Base-by-base conservation (phyloP, 306 rosid species). In the Rubus idaeus region DNA sequence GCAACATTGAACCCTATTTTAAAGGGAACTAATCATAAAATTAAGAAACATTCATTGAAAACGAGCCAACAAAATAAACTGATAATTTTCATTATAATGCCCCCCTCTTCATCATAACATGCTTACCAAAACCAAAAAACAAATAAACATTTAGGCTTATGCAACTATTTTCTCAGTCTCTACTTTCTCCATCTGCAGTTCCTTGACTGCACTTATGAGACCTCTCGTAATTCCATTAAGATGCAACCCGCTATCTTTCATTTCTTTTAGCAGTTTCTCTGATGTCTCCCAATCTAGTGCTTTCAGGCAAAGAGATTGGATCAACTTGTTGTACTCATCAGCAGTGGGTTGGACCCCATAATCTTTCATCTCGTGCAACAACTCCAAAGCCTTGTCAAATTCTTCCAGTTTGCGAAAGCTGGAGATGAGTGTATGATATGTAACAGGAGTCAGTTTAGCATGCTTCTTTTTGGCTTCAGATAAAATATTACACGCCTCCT, bases 201-300 rank as follows among this genome's bases (percentile, higher is more conserved):
- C 98, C 85, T 87, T 91, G 72, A 94, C 93, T 21, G 98, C 95
- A 82, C 78, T 78, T 70, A 94, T 82, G 39, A 94, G 89, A 62
- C 88, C 95, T 74, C 86, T 80, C 0, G 95, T 90, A 69, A 89
- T 88, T 18, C 93, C 96, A 78, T 86, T 88, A 40, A 90, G 92
- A 85, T 85, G 67, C 78, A 94, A 79, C 13, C 89, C 97, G 3
- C 87, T 88, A 69, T 74, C 89, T 79, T 87, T 89, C 98, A 92
- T 94, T 86, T 89, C 97, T 78, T 89, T 86, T 6, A 70, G 83
- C 70, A 94, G 81, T 77, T 86, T 94, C 74, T 90, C 95, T 18
- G 97, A 90, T 12, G n/a, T 83, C 78, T 88, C 80, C 96, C 96
- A 91, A 82, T 92, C 97, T 79, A 89, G 68, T 71, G 91, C 91